Conservation (phyloP, 2,329 filamentous ascomycete species). For the Eurotiales sp. region DNA sequence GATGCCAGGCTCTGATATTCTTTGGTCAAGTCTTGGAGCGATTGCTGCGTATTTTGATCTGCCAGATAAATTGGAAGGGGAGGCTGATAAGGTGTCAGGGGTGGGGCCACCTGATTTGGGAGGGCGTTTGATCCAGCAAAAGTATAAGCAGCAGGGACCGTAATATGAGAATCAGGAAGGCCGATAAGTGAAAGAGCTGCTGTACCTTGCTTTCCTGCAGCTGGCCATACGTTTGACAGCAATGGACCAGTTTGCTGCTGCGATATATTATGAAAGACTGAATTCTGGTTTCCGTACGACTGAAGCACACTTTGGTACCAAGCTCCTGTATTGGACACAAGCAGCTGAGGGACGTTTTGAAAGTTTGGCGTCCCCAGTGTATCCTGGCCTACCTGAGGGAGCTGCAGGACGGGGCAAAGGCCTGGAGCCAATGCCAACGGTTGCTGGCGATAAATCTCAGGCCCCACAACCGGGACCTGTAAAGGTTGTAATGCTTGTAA, state of each 20-base stretch:
- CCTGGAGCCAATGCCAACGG: constrained; percentile 4
- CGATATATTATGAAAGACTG: constrained; percentile 14
- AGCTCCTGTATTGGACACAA: constrained; percentile 15
- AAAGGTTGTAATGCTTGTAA: constrained; percentile 9
- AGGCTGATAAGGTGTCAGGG: constrained; percentile 13
- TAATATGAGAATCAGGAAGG: constrained; percentile 1
- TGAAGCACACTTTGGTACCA: constrained; percentile 20
- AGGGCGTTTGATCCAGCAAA: neutral
- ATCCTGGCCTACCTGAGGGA: constrained; percentile 16
- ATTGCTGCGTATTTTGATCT: constrained; percentile 19
- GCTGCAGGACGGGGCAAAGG: constrained; percentile 9
- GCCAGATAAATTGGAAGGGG: constrained; percentile 7
- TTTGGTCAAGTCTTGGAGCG: constrained; percentile 28
- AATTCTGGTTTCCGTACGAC: constrained; percentile 14
- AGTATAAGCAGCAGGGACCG: constrained; percentile 12
- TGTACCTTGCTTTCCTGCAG: constrained; percentile 3
- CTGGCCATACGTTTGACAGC: constrained; percentile 5
- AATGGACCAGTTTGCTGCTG: constrained; percentile 14
- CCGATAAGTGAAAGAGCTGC: neutral
- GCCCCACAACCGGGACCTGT: constrained; percentile 14
- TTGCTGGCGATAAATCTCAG: constrained; percentile 15
- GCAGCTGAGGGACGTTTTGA: constrained; percentile 9
- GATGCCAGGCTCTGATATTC: constrained; percentile 28
- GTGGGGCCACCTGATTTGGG: neutral
- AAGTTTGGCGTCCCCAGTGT: constrained; percentile 16